phyloP scores from a whole-genome alignment of 352 stramenopile genomes.

The Saprolegnia parasitica region DNA sequence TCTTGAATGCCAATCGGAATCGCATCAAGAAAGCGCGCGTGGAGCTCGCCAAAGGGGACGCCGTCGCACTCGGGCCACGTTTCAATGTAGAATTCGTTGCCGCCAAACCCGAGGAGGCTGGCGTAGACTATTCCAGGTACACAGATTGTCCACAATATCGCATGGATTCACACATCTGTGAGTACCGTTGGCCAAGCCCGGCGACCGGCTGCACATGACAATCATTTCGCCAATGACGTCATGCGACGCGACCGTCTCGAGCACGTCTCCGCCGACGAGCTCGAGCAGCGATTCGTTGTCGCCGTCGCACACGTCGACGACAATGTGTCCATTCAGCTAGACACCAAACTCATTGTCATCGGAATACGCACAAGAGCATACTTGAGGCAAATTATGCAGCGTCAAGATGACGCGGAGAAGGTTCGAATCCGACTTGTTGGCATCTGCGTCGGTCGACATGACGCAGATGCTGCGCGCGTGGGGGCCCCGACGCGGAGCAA shows the following conservation, averaged over 20 bases:
- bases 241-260: conserved; percentile 83
- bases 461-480: conserved; percentile 74
- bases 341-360: not conserved
- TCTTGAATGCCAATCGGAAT: conserved; percentile 75
- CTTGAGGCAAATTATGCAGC: conserved; percentile 66
- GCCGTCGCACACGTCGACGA: conserved; percentile 83
- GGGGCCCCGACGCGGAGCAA: conserved; percentile 73
- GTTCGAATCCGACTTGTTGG: conserved; percentile 73
- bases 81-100: conserved; percentile 88
- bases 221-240: conserved; percentile 87
- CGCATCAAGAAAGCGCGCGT: conserved; percentile 73
- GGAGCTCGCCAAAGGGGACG: conserved; percentile 55
- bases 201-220: conserved; percentile 76
- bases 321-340: conserved; percentile 67
- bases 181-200: conserved; percentile 50
- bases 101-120: conserved; percentile 77
- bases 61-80: conserved; percentile 75
- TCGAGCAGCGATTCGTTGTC: conserved; percentile 80
- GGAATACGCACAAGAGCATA: too few species aligned
- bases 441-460: conserved; percentile 65
- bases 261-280: conserved; percentile 67
- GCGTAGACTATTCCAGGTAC: conserved; percentile 50
- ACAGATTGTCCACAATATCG: not conserved
- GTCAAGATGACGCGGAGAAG: conserved; percentile 74
- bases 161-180: not conserved